Conservation (phyloP, 306 rosid species). For the Dalbergia cultrata region DNA sequence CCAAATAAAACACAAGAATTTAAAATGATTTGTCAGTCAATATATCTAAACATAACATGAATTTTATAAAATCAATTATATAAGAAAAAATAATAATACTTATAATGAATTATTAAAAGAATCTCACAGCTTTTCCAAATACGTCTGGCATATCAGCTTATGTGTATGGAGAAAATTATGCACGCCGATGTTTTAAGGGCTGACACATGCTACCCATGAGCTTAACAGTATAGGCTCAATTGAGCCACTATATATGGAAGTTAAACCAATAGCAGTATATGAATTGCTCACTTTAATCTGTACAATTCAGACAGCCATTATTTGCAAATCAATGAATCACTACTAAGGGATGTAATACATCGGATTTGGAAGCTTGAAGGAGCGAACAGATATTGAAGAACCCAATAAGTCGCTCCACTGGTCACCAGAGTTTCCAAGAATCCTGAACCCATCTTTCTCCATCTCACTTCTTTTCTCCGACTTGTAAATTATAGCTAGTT, state of each 20-base stretch:
- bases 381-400: constrained; percentile 62
- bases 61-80: too few relatives aligned
- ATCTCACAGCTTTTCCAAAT: too few relatives aligned
- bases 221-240: neutral
- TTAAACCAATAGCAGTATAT: constrained; percentile 1
- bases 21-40: too few relatives aligned
- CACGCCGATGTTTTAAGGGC: neutral
- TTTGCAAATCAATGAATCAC: constrained; percentile 41
- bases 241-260: neutral
- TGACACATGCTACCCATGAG: neutral
- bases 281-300: constrained; percentile 32
- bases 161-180: too few relatives aligned
- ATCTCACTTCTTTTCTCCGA: constrained; percentile 88
- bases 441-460: constrained; percentile 79
- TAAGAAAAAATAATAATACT: too few relatives aligned
- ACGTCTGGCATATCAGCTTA: too few relatives aligned
- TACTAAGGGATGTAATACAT: constrained; percentile 80
- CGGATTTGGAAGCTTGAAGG: constrained; percentile 97
- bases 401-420: constrained; percentile 97
- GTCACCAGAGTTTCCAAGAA: constrained; percentile 92
- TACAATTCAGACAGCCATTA: constrained; percentile 39
- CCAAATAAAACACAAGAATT: too few relatives aligned
- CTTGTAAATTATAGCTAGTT: constrained; percentile 70
- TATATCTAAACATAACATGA: too few relatives aligned
- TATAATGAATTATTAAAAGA: too few relatives aligned